These are phyloP conservation scores for Suillus paluster DNA, from an alignment of 768 basidiomycete genomes.

Conservation along the genomic window DNA sequence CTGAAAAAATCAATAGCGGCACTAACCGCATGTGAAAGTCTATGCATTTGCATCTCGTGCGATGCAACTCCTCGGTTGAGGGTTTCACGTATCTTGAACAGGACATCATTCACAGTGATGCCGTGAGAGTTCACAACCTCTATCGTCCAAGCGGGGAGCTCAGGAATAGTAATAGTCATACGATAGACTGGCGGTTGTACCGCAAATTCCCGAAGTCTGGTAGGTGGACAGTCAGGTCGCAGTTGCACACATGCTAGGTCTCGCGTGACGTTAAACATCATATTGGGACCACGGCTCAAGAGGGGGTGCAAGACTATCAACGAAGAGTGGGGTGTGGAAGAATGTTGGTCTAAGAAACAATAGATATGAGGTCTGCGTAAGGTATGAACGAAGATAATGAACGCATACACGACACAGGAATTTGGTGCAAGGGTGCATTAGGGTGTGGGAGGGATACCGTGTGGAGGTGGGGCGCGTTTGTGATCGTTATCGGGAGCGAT, in stretches of 20 bases:
- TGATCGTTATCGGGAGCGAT: conserved; percentile 26
- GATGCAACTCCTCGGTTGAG: conserved; percentile 30
- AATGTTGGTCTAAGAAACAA: conserved; percentile 15
- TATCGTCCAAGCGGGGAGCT: conserved; percentile 32
- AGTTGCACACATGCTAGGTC: conserved; percentile 31
- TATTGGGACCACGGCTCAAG: conserved; percentile 17
- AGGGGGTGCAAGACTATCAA: conserved; percentile 31
- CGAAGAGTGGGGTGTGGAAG: conserved; percentile 3
- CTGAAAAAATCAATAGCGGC: conserved; percentile 34
- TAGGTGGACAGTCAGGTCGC: conserved; percentile 17
- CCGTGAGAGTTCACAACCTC: conserved; percentile 33
- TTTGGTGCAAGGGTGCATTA: conserved; percentile 25
- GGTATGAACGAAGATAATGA: background rate
- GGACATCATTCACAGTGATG: conserved; percentile 33
- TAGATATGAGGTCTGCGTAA: conserved; percentile 9
- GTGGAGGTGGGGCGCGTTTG: conserved; percentile 26
- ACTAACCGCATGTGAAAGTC: conserved; percentile 23
- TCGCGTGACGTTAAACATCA: conserved; percentile 30
- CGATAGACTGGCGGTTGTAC: conserved; percentile 21
- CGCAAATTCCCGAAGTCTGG: conserved; percentile 24
- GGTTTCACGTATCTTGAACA: conserved; percentile 29
- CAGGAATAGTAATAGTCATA: conserved; percentile 25
- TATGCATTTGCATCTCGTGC: conserved; percentile 21
- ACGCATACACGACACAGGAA: conserved; percentile 27
- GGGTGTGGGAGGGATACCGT: conserved; percentile 37